Evolutionary conservation across 441 rosid species (phyloP).

Genomic region (Macaranga tanarius): DNA sequence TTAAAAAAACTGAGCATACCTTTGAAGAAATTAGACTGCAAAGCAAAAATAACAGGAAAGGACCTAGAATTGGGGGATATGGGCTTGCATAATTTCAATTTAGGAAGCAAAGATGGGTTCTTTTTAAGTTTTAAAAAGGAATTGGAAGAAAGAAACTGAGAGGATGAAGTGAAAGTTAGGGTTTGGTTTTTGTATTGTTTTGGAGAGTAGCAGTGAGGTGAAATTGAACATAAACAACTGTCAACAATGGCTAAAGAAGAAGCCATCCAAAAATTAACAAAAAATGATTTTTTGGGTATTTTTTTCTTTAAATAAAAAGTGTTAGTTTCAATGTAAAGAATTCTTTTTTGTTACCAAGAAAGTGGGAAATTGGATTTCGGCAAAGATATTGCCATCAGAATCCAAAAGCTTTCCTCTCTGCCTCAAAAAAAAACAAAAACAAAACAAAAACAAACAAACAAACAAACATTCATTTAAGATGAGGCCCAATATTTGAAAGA

Average conservation of each 20-base stretch:
- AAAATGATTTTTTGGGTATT: no score
- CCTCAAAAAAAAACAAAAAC: no score
- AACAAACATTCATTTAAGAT: no score
- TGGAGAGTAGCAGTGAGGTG: conserved; percentile 18
- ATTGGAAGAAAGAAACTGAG: conserved; percentile 32
- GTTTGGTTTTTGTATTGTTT: conserved; percentile 21
- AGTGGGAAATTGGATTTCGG: no score
- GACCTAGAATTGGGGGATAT: conserved; percentile 30
- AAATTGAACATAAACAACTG: conserved; percentile 26
- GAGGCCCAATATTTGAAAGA: no score
- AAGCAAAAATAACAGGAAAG: conserved; percentile 41
- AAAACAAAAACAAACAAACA: no score
- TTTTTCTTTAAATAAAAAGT: no score
- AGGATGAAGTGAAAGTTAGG: conserved; percentile 12
- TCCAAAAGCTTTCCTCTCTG: no score
- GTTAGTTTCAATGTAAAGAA: no score
- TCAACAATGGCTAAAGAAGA: conserved; percentile 30
- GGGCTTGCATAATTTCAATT: conserved; percentile 22
- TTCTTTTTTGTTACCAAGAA: no score
- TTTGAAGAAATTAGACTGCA: conserved; percentile 58
- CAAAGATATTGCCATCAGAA: no score
- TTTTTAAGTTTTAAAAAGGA: conserved; percentile 29
- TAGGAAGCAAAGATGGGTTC: conserved; percentile 28
- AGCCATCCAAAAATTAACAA: conserved; percentile 22
- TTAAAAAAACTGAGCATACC: conserved; percentile 36